phyloP scores from a whole-genome alignment of 352 stramenopile species.

The Pythium angustatum region DNA sequence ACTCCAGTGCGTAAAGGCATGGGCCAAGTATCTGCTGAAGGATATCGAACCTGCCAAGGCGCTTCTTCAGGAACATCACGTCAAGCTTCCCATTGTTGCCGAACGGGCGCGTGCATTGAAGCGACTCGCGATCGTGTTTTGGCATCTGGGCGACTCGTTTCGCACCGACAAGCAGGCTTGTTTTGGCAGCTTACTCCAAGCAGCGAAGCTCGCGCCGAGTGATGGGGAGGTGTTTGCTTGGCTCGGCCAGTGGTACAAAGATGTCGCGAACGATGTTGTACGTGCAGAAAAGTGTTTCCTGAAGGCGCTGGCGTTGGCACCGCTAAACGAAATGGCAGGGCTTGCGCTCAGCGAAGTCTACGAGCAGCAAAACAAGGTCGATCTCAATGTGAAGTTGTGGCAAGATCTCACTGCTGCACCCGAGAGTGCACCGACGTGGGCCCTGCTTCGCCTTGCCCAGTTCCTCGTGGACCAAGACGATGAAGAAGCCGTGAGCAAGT shows the following conservation, averaged over 20 bases:
- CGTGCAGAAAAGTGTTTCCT: slow-evolving; percentile 86
- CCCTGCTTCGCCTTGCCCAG: slow-evolving; percentile 69
- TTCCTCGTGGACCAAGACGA: slow-evolving; percentile 66
- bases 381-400: slow-evolving; percentile 74
- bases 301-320: slow-evolving; percentile 69
- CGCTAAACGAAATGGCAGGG: slow-evolving; percentile 56
- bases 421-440: slow-evolving; percentile 70
- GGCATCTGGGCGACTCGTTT: slow-evolving; percentile 50
- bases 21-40: slow-evolving; percentile 36
- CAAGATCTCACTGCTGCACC: slow-evolving; percentile 55
- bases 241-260: slow-evolving; percentile 78
- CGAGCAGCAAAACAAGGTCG: slow-evolving; percentile 53
- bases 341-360: slow-evolving; percentile 73
- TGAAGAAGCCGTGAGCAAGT: slow-evolving; percentile 61
- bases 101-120: slow-evolving; percentile 53
- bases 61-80: slow-evolving; percentile 41
- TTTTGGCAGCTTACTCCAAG: slow-evolving; percentile 64
- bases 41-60: slow-evolving; percentile 37
- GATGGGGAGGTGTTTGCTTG: slow-evolving; percentile 72
- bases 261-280: slow-evolving; percentile 55
- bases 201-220: slow-evolving; percentile 67
- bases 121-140: slow-evolving; percentile 78
- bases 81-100: slow-evolving; percentile 29
- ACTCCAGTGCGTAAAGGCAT: slow-evolving; percentile 42
- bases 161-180: slow-evolving; percentile 61